These are phyloP conservation scores for Trichosanthes truncata DNA, from an alignment of 306 rosid genomes.

Conservation along the genomic window DNA sequence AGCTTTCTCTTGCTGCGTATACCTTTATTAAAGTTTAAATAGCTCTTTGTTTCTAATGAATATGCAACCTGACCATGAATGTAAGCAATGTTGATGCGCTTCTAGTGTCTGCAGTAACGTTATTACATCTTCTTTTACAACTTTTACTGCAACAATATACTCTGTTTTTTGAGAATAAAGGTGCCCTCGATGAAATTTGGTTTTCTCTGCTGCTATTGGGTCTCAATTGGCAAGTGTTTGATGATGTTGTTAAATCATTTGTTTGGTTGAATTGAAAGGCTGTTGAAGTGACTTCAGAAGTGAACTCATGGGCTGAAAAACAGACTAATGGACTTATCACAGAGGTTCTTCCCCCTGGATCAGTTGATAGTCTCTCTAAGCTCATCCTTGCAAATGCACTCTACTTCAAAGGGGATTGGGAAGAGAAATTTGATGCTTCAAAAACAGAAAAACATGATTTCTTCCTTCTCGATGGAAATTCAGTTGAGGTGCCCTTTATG, in stretches of 20 bases:
- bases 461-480: constrained; percentile 44
- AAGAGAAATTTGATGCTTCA: constrained; percentile 44
- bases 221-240: neutral
- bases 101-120: neutral
- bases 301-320: constrained; percentile 49
- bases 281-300: constrained; percentile 42
- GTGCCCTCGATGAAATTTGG: neutral
- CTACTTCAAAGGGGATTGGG: constrained; percentile 82
- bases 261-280: constrained; percentile 35
- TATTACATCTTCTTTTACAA: neutral
- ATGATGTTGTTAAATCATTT: neutral
- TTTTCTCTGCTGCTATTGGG: neutral
- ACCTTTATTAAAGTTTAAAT: neutral
- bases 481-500: constrained; percentile 68
- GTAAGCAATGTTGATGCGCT: neutral
- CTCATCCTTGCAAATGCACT: constrained; percentile 69
- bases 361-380: constrained; percentile 21
- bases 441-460: constrained; percentile 44
- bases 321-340: constrained; percentile 47
- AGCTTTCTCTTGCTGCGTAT: neutral
- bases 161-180: neutral
- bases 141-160: neutral
- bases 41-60: neutral
- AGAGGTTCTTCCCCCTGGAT: constrained; percentile 37
- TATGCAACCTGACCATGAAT: neutral